A percentile compares a stretch with the other conserved stretches of the same genome.
Conservation (phyloP, 2,329 filamentous ascomycete genomes). For the Cryphonectria carpinicola region DNA sequence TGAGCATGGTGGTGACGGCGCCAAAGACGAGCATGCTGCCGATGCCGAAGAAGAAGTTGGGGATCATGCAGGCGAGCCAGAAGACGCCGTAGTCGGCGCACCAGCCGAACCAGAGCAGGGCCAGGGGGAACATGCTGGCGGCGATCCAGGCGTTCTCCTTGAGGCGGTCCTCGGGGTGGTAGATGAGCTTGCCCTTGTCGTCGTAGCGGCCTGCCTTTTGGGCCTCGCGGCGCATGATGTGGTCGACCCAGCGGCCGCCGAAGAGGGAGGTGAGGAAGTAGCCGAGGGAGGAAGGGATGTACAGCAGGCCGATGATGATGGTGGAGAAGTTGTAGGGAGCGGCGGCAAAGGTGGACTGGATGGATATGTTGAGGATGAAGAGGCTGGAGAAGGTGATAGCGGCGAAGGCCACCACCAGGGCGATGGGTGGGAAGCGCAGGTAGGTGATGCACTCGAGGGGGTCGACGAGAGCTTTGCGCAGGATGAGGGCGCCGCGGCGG, state of each 20-base stretch:
- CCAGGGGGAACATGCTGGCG: conserved; percentile 67
- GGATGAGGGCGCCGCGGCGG: conserved; percentile 53
- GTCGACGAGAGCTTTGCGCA: conserved; percentile 70
- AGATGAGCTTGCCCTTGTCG: conserved; percentile 66
- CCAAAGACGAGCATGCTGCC: conserved; percentile 80
- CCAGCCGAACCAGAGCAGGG: conserved; percentile 76
- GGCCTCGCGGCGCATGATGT: conserved; percentile 79
- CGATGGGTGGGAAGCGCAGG: conserved; percentile 74
- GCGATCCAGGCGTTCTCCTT: conserved; percentile 81
- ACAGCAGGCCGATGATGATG: conserved; percentile 73
- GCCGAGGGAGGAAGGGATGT: conserved; percentile 75
- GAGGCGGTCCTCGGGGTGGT: conserved; percentile 80
- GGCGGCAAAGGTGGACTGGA: conserved; percentile 70
- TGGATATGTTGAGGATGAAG: conserved; percentile 77
- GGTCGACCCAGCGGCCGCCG: conserved; percentile 78
- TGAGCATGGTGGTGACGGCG: conserved; percentile 78
- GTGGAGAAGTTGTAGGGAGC: conserved; percentile 71
- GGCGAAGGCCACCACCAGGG: conserved; percentile 74
- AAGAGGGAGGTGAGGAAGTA: conserved; percentile 71
- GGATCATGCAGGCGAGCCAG: conserved; percentile 57
- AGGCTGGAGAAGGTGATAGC: conserved; percentile 75
- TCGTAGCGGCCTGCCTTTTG: conserved; percentile 71
- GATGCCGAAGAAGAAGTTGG: conserved; percentile 75
- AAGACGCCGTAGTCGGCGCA: conserved; percentile 55
- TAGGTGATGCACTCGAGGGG: conserved; percentile 73